A percentile compares a stretch with the other conserved stretches of the same genome.
Conservation (phyloP, 805 yeast species). For the Candida bentonensis region DNA sequence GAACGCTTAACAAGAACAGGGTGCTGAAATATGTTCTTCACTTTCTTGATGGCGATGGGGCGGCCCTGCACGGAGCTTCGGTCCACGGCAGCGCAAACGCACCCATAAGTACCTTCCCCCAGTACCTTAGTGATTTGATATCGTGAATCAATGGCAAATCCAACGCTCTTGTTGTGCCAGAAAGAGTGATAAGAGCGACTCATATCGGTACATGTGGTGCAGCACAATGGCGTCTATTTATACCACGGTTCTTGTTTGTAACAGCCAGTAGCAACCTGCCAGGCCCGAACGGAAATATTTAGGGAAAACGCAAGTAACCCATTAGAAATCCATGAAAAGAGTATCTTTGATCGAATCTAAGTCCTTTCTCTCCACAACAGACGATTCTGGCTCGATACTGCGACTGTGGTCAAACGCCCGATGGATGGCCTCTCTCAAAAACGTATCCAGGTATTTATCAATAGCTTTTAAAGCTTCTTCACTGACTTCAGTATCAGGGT, state of each 20-base stretch:
- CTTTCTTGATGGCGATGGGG: constrained; percentile 66
- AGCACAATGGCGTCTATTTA: too few relatives aligned
- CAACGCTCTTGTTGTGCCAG: not conserved
- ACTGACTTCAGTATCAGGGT: not conserved
- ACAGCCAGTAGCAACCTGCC: too few relatives aligned
- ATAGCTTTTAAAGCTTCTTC: not conserved
- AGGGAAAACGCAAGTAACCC: too few relatives aligned
- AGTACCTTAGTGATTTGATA: constrained; percentile 44
- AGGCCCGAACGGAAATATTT: too few relatives aligned
- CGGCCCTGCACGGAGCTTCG: constrained; percentile 23
- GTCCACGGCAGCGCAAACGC: constrained; percentile 65
- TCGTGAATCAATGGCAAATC: constrained; percentile 45
- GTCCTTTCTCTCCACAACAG: not conserved
- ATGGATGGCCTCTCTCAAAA: not conserved
- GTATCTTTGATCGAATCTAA: not conserved
- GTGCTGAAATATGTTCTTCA: constrained; percentile 51
- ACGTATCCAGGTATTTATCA: not conserved
- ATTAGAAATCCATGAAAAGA: not conserved
- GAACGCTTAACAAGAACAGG: constrained; percentile 66
- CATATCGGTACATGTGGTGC: too few relatives aligned
- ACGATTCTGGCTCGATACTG: not conserved
- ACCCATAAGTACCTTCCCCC: constrained; percentile 81
- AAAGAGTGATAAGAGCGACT: too few relatives aligned
- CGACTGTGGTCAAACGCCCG: not conserved
- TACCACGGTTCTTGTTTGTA: too few relatives aligned